Evolutionary conservation across 75 land plant genomes (phyloP).

Genomic region (Cryptomeria japonica): DNA sequence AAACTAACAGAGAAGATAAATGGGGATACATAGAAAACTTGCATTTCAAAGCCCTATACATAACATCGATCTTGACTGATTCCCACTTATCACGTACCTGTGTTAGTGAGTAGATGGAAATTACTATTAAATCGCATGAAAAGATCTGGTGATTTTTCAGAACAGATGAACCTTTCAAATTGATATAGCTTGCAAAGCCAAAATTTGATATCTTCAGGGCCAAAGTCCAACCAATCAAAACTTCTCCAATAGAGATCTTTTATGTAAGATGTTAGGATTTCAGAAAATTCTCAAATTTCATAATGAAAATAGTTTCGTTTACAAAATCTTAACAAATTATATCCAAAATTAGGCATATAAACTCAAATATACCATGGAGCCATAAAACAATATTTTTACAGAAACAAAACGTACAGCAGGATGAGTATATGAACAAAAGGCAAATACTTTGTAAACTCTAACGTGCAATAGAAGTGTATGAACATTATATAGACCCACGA

Average conservation of each 20-base stretch:
- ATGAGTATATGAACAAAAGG: background rate
- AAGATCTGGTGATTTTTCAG: background rate
- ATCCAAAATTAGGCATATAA: background rate
- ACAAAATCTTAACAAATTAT: background rate
- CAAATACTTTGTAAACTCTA: background rate
- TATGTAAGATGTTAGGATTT: background rate
- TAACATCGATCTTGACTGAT: constrained; percentile 62
- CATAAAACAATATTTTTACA: background rate
- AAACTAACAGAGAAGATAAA: constrained; percentile 61
- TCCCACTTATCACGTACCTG: constrained; percentile 93
- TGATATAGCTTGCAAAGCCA: background rate
- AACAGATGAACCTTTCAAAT: background rate
- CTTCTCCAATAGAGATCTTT: background rate
- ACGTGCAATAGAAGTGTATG: background rate
- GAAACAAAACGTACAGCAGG: background rate
- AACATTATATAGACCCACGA: background rate
- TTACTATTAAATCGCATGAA: background rate
- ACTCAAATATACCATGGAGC: background rate
- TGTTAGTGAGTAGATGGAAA: background rate
- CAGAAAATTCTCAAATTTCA: background rate
- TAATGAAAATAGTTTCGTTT: background rate
- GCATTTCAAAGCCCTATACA: constrained; percentile 78
- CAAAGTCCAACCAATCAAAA: constrained; percentile 1
- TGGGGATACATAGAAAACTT: constrained; percentile 80
- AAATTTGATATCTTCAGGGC: background rate